These are phyloP conservation scores for Carex sylvatica DNA, from an alignment of 202 grass and related monocot species.

Conservation along the genomic window DNA sequence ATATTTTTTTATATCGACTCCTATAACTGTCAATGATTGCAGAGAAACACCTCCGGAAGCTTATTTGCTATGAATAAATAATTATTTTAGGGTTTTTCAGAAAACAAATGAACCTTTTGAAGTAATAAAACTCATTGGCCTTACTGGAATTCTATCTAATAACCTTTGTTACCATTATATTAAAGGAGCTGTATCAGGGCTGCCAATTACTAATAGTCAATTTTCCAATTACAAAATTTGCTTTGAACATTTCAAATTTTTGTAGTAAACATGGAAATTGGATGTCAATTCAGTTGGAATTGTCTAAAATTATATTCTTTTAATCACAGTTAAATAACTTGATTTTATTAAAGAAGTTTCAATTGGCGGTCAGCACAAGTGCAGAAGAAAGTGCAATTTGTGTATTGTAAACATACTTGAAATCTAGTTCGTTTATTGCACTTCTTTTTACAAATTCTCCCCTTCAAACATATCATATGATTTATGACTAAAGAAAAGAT, in stretches of 20 bases:
- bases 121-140: not conserved
- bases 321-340: not conserved
- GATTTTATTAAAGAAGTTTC: not conserved
- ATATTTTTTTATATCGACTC: not conserved
- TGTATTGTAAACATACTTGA: not conserved
- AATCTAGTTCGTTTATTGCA: not conserved
- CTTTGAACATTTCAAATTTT: constrained; percentile 7
- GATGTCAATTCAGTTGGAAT: constrained; percentile 4
- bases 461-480: not conserved
- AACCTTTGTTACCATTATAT: not conserved
- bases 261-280: not conserved
- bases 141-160: not conserved
- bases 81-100: not conserved
- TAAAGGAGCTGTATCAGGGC: not conserved
- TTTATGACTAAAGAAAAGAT: not conserved
- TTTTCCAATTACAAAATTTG: not conserved
- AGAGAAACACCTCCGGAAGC: not conserved
- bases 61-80: not conserved
- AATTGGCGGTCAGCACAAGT: not conserved
- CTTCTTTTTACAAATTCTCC: not conserved
- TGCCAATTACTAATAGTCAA: not conserved
- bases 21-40: not conserved
- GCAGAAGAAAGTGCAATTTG: not conserved
- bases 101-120: not conserved
- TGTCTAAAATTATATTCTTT: not conserved